Evolutionary conservation across 148 eudicot genomes (phyloP).

Genomic region (Diospyros kaki): DNA sequence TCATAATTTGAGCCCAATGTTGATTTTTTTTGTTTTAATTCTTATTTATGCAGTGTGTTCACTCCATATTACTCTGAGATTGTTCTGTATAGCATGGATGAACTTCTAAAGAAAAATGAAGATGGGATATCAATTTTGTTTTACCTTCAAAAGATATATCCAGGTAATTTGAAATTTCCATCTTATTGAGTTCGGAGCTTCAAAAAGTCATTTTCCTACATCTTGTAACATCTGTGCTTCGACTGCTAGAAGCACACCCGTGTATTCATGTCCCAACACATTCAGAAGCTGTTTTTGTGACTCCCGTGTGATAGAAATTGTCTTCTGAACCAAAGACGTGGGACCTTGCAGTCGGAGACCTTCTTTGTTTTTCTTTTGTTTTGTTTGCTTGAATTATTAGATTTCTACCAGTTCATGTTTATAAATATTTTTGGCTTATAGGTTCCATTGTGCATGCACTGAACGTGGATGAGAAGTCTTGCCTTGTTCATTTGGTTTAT

Average conservation of each 20-base stretch:
- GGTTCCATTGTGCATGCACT: not conserved
- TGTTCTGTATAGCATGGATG: conserved; percentile 81
- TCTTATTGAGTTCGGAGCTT: not conserved
- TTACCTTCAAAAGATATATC: conserved; percentile 96
- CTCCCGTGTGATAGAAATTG: not conserved
- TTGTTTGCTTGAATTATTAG: not conserved
- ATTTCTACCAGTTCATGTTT: not conserved
- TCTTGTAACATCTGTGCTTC: not conserved
- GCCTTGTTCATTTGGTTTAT: not conserved
- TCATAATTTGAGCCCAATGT: not conserved
- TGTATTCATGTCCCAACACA: too few species aligned
- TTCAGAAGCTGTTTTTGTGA: not conserved
- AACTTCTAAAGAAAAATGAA: conserved; percentile 84
- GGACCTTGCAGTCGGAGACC: not conserved
- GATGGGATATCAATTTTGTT: conserved; percentile 92
- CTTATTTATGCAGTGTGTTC: conserved; percentile 63
- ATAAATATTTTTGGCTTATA: not conserved
- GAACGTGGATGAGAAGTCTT: not conserved
- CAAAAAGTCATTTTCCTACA: not conserved
- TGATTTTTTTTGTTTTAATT: not conserved
- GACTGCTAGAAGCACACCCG: not conserved
- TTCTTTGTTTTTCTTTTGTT: not conserved
- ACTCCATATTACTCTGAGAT: conserved; percentile 95
- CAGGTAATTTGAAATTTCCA: conserved; percentile 41
- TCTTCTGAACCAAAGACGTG: not conserved